These are phyloP conservation scores for Rehmannia glutinosa DNA, from an alignment of 257 asterid species.

Conservation along the genomic window DNA sequence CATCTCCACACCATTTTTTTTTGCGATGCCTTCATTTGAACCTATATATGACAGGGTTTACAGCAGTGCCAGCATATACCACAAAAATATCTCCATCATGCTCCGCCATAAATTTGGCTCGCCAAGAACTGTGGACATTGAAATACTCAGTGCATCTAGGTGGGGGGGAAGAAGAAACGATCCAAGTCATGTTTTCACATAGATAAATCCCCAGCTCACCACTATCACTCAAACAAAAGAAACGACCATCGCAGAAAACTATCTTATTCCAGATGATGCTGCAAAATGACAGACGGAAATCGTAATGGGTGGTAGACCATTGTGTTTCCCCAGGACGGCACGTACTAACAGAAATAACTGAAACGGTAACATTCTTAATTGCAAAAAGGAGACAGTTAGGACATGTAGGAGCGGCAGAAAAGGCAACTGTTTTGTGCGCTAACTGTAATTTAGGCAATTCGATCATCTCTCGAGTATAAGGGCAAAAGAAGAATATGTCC, in stretches of 20 bases:
- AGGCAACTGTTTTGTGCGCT: conserved; percentile 64
- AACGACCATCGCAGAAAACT: conserved; percentile 60
- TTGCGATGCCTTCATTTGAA: conserved; percentile 47
- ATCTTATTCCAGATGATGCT: conserved; percentile 78
- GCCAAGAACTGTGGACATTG: conserved; percentile 39
- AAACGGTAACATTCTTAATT: conserved; percentile 55
- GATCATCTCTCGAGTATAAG: conserved; percentile 54
- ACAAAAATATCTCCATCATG: conserved; percentile 69
- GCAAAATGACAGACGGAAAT: conserved; percentile 65
- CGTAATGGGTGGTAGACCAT: conserved; percentile 59
- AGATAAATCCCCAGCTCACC: conserved; percentile 77
- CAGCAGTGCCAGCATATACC: conserved; percentile 60
- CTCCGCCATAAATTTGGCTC: conserved; percentile 52
- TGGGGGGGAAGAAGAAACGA: conserved; percentile 60
- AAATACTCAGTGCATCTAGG: conserved; percentile 39
- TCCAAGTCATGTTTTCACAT: conserved; percentile 56
- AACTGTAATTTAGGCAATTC: conserved; percentile 57
- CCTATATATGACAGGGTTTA: conserved; percentile 64
- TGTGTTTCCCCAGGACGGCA: conserved; percentile 68
- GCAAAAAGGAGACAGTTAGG: conserved; percentile 66
- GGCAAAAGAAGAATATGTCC: conserved; percentile 62
- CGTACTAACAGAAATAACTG: conserved; percentile 60
- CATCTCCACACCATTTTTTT: conserved; percentile 31
- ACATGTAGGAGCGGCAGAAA: conserved; percentile 76
- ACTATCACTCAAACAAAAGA: conserved; percentile 71